Evolutionary conservation across 805 yeast genomes (phyloP).

Genomic region (Kuraishia hungarica): DNA sequence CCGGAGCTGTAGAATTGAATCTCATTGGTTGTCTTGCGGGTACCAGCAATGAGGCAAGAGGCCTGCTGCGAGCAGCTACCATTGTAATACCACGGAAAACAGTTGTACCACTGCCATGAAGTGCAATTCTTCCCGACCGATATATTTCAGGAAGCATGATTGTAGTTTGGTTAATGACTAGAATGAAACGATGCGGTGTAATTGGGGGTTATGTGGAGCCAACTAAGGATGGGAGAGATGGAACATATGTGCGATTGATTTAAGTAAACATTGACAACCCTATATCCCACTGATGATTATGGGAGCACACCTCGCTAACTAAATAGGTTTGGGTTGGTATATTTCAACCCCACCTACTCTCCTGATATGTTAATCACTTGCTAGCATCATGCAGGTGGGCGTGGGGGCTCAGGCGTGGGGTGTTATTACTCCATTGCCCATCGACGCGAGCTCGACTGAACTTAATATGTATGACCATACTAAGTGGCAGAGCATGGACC

Average conservation of each 20-base stretch:
- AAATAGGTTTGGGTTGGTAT: neutral
- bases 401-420: neutral
- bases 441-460: neutral
- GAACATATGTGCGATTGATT: too few species aligned
- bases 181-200: too few species aligned
- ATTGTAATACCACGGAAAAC: neutral
- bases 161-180: neutral
- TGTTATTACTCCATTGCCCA: neutral
- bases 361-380: neutral
- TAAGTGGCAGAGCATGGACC: neutral
- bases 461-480: neutral
- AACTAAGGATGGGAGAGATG: too few species aligned
- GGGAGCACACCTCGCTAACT: neutral
- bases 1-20: neutral
- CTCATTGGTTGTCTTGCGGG: neutral
- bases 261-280: too few species aligned
- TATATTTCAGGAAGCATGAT: neutral
- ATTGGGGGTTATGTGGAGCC: too few species aligned
- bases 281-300: neutral
- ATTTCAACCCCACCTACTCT: neutral
- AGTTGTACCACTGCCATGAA: neutral
- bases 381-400: neutral
- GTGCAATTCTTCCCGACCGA: neutral
- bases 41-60: neutral
- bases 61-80: neutral